Evolutionary conservation across 2,329 filamentous ascomycete species (phyloP), one percentile per base, ranked within the genome.

Genomic region (Alternaria infectoria): DNA sequence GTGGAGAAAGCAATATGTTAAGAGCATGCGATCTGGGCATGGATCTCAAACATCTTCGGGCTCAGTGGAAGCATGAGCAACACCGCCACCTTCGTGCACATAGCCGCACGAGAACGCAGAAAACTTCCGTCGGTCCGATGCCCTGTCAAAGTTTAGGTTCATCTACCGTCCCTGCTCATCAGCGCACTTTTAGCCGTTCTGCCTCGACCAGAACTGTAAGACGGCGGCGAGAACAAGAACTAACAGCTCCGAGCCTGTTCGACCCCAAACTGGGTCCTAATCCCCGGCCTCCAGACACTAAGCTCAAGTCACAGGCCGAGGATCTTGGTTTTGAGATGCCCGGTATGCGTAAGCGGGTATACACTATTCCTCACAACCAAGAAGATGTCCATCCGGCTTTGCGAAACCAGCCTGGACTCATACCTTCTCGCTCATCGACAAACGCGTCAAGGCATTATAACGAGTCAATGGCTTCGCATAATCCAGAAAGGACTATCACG

Each of bases 11-110:
- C 36, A 10, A 56, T 9, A 55, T 70, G 4, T 50, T 59, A 6
- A 54, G 69, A 5, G 74, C 74, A 2, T 71, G 69, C 28, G 62
- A 72, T 23, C 25, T 76, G 5, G 75, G 74, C 15, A 43, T 68
- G 45, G 54, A 71, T 28, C 45, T 78, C 50, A 73, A 69, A 51
- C 49, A 28, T 19, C 8, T 69, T 15, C 30, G 66, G 6, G 43
- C 43, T 17, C 57, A 64, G 17, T 62, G 65, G 62, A 67, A 63
- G 50, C 50, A 55, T 13, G 49, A 54, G 30, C 52, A 57, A 47
- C 32, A 36, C 2, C 25, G 19, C 10, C 44, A 49, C 12, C 46
- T 19, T 44, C 26, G 44, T 26, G 23, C 23, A 8, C 54, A 46
- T 17, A 30, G 45, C 23, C 46, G 8, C 2, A 30, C 15, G n/a